Percentiles rank a stretch among this genome's conserved stretches.
phyloP scores from a whole-genome alignment of 306 rosid species.

The Hippophae gyantsensis region DNA sequence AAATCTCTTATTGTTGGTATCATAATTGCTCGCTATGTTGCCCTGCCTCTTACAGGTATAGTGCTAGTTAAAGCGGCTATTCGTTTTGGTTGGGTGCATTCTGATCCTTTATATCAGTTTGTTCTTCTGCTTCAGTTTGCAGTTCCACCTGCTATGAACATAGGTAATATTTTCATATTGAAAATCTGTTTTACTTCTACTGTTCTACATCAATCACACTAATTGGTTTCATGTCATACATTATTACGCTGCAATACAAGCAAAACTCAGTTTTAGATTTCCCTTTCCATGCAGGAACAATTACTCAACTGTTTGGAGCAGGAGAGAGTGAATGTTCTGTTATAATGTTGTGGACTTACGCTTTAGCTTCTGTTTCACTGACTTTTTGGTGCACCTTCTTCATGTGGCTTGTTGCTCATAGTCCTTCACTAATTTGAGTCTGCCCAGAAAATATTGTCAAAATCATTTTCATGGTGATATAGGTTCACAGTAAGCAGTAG shows the following conservation, averaged over 20 bases:
- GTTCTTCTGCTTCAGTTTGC: slow-evolving; percentile 75
- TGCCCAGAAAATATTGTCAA: too few relatives aligned
- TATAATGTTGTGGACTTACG: not conserved
- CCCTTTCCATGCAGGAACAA: not conserved
- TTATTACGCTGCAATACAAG: too few relatives aligned
- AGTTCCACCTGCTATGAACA: slow-evolving; percentile 75
- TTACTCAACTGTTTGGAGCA: not conserved
- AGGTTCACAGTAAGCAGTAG: too few relatives aligned
- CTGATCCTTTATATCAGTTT: slow-evolving; percentile 64
- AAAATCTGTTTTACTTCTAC: too few relatives aligned
- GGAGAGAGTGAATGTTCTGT: not conserved
- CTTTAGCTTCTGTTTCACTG: not conserved
- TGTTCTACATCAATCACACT: too few relatives aligned
- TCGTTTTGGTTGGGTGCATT: slow-evolving; percentile 44
- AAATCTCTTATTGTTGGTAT: not conserved
- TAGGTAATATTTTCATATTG: slow-evolving; percentile 27
- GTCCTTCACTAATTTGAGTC: too few relatives aligned
- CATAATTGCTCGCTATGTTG: not conserved
- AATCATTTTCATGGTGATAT: too few relatives aligned
- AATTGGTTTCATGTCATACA: too few relatives aligned
- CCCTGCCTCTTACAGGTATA: not conserved
- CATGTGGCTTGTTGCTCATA: not conserved
- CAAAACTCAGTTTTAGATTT: too few relatives aligned
- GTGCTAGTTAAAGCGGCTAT: slow-evolving; percentile 26
- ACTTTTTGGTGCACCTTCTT: not conserved